Conservation (phyloP, 805 yeast genomes). For the Hanseniaspora lindneri region DNA sequence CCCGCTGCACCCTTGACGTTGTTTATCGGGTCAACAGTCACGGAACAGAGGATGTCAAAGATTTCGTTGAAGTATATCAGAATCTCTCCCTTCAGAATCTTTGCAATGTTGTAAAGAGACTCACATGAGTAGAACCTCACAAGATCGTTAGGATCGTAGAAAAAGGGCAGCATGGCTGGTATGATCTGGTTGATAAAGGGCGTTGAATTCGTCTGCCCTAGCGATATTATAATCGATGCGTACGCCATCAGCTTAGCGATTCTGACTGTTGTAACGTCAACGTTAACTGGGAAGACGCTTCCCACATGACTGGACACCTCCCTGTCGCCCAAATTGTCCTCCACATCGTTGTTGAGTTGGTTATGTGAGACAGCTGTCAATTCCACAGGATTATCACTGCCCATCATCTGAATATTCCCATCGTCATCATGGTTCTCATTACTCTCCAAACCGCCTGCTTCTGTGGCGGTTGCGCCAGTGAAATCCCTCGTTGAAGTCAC, state of each 20-base stretch:
- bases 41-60: slow-evolving; percentile 80
- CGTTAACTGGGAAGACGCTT: slow-evolving; percentile 30
- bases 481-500: neutral
- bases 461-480: neutral
- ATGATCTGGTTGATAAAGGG: slow-evolving; percentile 70
- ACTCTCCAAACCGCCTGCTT: neutral
- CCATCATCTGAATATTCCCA: slow-evolving; percentile 37
- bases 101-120: slow-evolving; percentile 86
- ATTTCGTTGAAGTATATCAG: slow-evolving; percentile 84
- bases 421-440: neutral
- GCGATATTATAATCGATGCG: slow-evolving; percentile 90
- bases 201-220: slow-evolving; percentile 76
- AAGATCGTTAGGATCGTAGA: slow-evolving; percentile 94
- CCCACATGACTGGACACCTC: neutral
- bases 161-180: slow-evolving; percentile 88
- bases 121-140: slow-evolving; percentile 96
- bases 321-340: slow-evolving; percentile 51
- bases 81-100: slow-evolving; percentile 92
- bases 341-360: slow-evolving; percentile 25
- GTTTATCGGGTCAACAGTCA: slow-evolving; percentile 81
- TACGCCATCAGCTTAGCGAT: slow-evolving; percentile 93
- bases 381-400: neutral
- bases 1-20: slow-evolving; percentile 94
- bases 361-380: neutral
- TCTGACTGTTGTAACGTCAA: slow-evolving; percentile 75